A percentile compares a stretch with the other conserved stretches of the same genome.
These are phyloP conservation scores for Lunasporangiospora selenospora DNA, from an alignment of 192 early-diverging fungal species.

Conservation along the genomic window DNA sequence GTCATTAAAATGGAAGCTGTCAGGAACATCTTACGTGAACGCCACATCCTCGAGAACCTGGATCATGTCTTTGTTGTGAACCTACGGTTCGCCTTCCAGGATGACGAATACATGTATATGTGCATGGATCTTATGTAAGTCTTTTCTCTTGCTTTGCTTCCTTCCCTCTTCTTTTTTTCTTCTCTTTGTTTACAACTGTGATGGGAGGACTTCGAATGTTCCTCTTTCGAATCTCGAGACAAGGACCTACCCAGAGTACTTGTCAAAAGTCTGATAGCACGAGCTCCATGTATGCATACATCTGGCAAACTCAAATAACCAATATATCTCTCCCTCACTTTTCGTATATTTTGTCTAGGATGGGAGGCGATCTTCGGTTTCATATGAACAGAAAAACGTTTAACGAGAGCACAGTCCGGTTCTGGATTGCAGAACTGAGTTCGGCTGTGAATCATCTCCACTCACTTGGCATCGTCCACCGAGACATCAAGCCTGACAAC, in stretches of 20 bases:
- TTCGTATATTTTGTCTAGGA: conserved; percentile 44
- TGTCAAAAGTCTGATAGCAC: no score
- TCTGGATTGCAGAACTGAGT: conserved; percentile 91
- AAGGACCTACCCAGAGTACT: no score
- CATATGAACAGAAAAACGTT: conserved; percentile 75
- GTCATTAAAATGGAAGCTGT: conserved; percentile 88
- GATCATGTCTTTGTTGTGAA: conserved; percentile 74
- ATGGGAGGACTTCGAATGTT: no score
- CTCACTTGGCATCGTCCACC: conserved; percentile 81
- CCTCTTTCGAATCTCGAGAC: no score
- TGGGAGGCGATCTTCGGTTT: conserved; percentile 86
- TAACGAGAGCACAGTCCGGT: conserved; percentile 78
- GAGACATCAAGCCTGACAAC: conserved; percentile 96
- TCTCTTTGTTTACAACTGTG: conserved; percentile 1
- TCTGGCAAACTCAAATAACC: no score
- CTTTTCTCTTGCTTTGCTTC: conserved; percentile 3
- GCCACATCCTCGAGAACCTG: conserved; percentile 78
- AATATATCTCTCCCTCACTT: no score
- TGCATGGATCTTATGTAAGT: conserved; percentile 85
- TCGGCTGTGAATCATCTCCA: conserved; percentile 88
- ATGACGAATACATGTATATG: conserved; percentile 89
- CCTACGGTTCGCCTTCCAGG: conserved; percentile 89
- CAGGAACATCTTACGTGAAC: conserved; percentile 83
- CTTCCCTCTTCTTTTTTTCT: not conserved
- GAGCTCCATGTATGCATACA: no score